Conservation (phyloP, 2,329 filamentous ascomycete genomes). For the Colletotrichum theobromicola region DNA sequence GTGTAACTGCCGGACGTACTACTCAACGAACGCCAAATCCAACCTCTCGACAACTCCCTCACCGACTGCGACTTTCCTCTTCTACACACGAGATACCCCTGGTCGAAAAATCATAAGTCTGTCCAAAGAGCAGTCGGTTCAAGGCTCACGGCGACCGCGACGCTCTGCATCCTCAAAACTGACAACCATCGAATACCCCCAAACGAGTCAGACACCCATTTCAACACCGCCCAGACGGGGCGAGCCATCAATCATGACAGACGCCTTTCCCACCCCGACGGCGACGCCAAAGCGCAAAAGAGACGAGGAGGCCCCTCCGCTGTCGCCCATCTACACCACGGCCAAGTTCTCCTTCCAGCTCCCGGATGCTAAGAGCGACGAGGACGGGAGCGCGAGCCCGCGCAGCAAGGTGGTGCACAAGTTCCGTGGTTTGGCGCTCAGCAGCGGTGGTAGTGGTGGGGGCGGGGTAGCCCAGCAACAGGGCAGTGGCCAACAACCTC, state of each 20-base stretch:
- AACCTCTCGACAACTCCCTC: not conserved
- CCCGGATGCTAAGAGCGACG: constrained; percentile 32
- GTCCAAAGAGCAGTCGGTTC: rapidly evolving
- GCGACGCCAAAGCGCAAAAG: constrained; percentile 54
- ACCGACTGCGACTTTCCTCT: not conserved
- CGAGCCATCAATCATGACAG: constrained; percentile 1
- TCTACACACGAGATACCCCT: not conserved
- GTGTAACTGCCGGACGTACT: constrained; percentile 10
- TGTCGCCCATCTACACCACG: constrained; percentile 30
- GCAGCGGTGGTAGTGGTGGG: constrained; percentile 39
- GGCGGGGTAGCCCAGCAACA: constrained; percentile 44
- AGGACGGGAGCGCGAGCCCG: constrained; percentile 59
- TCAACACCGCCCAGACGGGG: constrained; percentile 7
- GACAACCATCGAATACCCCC: not conserved
- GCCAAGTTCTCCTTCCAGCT: constrained; percentile 52
- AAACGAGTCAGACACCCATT: not conserved
- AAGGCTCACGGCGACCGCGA: not conserved
- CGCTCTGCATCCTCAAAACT: not conserved
- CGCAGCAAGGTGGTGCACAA: constrained; percentile 55
- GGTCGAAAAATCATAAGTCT: not conserved
- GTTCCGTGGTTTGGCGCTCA: constrained; percentile 56
- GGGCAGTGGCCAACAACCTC: constrained; percentile 13
- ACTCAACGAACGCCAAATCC: not conserved
- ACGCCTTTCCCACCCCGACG: constrained; percentile 16
- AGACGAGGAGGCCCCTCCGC: constrained; percentile 36